Evolutionary conservation across 345 rosid species (phyloP).

Genomic region (Acer yangbiense): DNA sequence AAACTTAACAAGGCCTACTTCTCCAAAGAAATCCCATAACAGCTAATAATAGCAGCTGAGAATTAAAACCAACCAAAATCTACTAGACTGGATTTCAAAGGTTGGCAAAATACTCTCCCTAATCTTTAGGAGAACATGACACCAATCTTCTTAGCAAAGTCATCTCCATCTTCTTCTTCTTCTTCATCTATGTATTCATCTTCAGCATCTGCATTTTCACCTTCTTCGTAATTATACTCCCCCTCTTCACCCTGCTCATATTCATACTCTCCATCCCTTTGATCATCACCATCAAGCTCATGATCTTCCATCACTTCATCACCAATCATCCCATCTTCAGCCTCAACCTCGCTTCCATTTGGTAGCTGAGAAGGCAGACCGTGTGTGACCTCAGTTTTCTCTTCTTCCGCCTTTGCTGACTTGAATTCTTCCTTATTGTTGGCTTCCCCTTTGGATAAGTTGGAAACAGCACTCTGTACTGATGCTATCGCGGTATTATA

Average conservation of each 20-base stretch:
- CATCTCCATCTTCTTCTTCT: conserved; percentile 66
- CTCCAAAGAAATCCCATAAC: conserved; percentile 27
- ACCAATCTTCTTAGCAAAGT: conserved; percentile 63
- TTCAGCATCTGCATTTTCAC: conserved; percentile 57
- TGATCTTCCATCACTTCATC: conserved; percentile 52
- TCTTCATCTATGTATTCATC: conserved; percentile 65
- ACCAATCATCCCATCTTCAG: conserved; percentile 39
- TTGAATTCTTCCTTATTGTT: conserved; percentile 34
- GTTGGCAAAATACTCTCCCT: not conserved
- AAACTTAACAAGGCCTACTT: conserved; percentile 35
- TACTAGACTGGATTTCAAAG: conserved; percentile 8
- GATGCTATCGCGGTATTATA: not conserved
- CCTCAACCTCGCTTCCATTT: conserved; percentile 33
- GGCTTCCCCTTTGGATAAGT: conserved; percentile 29
- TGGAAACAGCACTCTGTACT: conserved; percentile 10
- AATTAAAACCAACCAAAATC: conserved; percentile 7
- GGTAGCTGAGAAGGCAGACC: conserved; percentile 31
- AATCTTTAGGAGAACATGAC: conserved; percentile 54
- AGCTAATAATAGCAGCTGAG: conserved; percentile 11
- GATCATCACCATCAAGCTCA: conserved; percentile 54
- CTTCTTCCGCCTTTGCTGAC: conserved; percentile 27
- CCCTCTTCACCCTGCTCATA: conserved; percentile 70
- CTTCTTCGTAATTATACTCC: conserved; percentile 70
- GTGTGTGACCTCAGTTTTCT: conserved; percentile 31
- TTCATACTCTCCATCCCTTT: conserved; percentile 45